phyloP scores from a whole-genome alignment of 176 grass and related monocot genomes.

The Musa troglodytarum region DNA sequence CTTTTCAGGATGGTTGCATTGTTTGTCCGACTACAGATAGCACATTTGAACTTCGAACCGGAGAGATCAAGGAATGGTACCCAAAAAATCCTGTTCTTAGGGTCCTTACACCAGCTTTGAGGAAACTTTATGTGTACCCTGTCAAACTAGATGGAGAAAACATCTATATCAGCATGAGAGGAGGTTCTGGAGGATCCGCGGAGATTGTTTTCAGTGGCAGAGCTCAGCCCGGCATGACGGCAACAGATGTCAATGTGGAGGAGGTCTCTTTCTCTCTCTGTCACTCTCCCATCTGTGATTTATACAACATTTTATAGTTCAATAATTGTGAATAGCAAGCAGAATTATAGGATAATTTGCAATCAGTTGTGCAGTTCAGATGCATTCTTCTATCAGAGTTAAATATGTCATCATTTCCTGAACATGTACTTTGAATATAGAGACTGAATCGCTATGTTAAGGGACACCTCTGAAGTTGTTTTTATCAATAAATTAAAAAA shows the following conservation, averaged over 20 bases:
- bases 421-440: background rate
- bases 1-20: slow-evolving; percentile 83
- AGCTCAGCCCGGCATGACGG: slow-evolving; percentile 77
- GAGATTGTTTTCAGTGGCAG: slow-evolving; percentile 93
- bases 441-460: background rate
- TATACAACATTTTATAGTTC: background rate
- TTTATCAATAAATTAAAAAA: background rate
- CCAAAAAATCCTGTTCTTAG: slow-evolving; percentile 87
- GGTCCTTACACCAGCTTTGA: slow-evolving; percentile 71
- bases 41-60: slow-evolving; percentile 81
- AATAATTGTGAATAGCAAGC: background rate
- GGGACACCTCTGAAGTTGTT: background rate
- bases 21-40: slow-evolving; percentile 94
- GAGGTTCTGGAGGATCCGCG: slow-evolving; percentile 41
- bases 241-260: slow-evolving; percentile 91
- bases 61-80: slow-evolving; percentile 94
- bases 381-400: background rate
- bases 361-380: background rate
- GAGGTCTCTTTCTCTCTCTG: slow-evolving; percentile 37
- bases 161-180: slow-evolving; percentile 77
- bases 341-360: background rate
- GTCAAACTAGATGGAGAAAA: slow-evolving; percentile 63
- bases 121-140: slow-evolving; percentile 70
- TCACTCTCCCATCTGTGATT: background rate
- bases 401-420: background rate